These are phyloP conservation scores for Thermomucor indicae-seudaticae DNA, from an alignment of 371 early-diverging fungal genomes.

Conservation along the genomic window DNA sequence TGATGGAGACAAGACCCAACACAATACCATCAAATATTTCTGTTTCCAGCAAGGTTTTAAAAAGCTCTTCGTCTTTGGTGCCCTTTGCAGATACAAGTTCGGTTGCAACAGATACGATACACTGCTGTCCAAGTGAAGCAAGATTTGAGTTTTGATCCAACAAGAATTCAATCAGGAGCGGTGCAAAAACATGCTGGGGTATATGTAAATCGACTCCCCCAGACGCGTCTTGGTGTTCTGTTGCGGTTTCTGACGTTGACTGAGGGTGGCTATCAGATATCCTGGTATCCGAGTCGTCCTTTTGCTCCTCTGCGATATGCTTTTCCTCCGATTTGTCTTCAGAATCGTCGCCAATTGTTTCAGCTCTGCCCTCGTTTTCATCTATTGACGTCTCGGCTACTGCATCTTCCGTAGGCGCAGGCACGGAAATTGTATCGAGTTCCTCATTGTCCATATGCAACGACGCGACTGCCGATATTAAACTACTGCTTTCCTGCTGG, in stretches of 20 bases:
- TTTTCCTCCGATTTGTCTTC: no score
- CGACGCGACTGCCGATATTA: not conserved
- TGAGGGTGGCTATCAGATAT: no score
- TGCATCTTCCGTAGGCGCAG: slow-evolving; percentile 8
- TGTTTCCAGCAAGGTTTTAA: slow-evolving; percentile 38
- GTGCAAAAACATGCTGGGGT: slow-evolving; percentile 30
- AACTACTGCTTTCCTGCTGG: no score
- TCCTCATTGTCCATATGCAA: slow-evolving; percentile 4
- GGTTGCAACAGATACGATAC: slow-evolving; percentile 44
- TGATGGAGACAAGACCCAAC: slow-evolving; percentile 37
- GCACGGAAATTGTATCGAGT: slow-evolving; percentile 11
- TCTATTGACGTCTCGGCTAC: not conserved
- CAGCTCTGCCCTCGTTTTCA: no score
- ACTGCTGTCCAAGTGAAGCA: slow-evolving; percentile 45
- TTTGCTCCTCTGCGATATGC: no score
- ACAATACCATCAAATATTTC: slow-evolving; percentile 54
- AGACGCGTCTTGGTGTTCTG: not conserved
- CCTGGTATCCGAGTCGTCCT: no score
- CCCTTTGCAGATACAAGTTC: slow-evolving; percentile 26
- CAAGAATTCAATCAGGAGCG: slow-evolving; percentile 43
- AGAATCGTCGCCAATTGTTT: no score
- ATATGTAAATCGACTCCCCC: slow-evolving; percentile 16
- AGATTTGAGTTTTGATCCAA: slow-evolving; percentile 49
- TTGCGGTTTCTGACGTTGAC: not conserved
- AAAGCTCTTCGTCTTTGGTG: slow-evolving; percentile 13